Evolutionary conservation across 305 asterid species (phyloP).

Genomic region (Solanum chacoense): DNA sequence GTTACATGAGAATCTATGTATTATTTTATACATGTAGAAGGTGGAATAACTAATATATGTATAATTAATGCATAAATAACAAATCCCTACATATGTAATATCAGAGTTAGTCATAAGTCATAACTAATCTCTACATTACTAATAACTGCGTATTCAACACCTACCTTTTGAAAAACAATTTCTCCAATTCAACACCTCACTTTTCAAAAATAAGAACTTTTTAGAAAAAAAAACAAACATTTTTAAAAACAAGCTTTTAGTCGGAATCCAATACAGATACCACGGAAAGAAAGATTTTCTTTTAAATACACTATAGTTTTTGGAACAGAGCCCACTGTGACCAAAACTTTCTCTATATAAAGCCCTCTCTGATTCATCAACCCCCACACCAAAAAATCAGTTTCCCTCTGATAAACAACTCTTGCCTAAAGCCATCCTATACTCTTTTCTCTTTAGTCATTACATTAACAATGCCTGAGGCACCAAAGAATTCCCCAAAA

Average conservation of each 20-base stretch:
- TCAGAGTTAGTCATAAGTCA: background rate
- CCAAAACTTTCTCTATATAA: background rate
- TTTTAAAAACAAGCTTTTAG: background rate
- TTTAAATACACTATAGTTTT: background rate
- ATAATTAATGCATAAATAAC: background rate
- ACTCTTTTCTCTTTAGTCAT: background rate
- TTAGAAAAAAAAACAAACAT: no score
- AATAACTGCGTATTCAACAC: background rate
- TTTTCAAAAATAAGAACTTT: background rate
- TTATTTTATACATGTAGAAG: background rate
- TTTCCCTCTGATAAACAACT: background rate
- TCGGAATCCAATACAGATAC: background rate
- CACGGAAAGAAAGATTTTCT: background rate
- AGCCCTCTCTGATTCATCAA: background rate
- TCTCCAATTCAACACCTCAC: background rate
- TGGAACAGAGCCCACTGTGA: background rate
- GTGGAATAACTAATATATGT: background rate
- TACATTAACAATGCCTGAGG: background rate
- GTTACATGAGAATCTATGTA: no score
- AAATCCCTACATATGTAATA: background rate
- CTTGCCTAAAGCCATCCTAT: background rate
- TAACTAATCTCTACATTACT: background rate
- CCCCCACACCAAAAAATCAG: background rate
- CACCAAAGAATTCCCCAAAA: background rate
- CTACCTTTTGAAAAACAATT: no score